phyloP scores from a whole-genome alignment of 2,329 filamentous ascomycete genomes.

The Mycosphaerella sp. region DNA sequence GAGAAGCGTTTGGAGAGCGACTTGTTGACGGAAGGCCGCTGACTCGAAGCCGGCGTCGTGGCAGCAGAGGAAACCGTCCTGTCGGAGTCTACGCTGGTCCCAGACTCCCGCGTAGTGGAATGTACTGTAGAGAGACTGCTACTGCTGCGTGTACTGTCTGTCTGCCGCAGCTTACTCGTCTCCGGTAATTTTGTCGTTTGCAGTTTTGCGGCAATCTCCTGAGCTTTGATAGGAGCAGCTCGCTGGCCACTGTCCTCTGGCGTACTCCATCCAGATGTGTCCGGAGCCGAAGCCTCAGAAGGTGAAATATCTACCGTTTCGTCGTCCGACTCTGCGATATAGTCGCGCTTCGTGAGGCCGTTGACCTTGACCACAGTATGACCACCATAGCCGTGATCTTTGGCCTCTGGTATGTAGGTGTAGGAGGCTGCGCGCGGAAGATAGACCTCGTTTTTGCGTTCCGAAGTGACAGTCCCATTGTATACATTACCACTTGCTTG shows the following conservation, averaged over 20 bases:
- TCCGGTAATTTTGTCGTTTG: constrained; percentile 26
- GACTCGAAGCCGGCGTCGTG: constrained; percentile 22
- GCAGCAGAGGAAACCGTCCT: constrained; percentile 23
- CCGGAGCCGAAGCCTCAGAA: constrained; percentile 33
- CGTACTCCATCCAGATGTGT: constrained; percentile 42
- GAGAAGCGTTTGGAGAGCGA: constrained; percentile 27
- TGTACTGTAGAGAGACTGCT: constrained; percentile 19
- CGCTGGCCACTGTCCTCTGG: constrained; percentile 36
- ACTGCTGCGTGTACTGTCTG: constrained; percentile 23
- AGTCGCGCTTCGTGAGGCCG: constrained; percentile 27
- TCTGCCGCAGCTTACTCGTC: constrained; percentile 16
- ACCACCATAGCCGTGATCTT: constrained; percentile 26
- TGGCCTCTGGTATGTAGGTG: constrained; percentile 45
- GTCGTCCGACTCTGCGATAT: constrained; percentile 10
- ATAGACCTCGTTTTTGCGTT: constrained; percentile 14
- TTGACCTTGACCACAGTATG: constrained; percentile 38
- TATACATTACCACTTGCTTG: constrained; percentile 11
- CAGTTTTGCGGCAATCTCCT: constrained; percentile 30
- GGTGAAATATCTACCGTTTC: constrained; percentile 31
- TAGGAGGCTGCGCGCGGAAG: constrained; percentile 54
- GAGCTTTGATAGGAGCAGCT: constrained; percentile 26
- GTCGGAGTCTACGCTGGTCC: constrained; percentile 23
- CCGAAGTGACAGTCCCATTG: constrained; percentile 13
- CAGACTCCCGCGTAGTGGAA: constrained; percentile 19
- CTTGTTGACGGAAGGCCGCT: constrained; percentile 20